Evolutionary conservation across 2,329 filamentous ascomycete species (phyloP).

Genomic region (Sordariomycetes sp.): DNA sequence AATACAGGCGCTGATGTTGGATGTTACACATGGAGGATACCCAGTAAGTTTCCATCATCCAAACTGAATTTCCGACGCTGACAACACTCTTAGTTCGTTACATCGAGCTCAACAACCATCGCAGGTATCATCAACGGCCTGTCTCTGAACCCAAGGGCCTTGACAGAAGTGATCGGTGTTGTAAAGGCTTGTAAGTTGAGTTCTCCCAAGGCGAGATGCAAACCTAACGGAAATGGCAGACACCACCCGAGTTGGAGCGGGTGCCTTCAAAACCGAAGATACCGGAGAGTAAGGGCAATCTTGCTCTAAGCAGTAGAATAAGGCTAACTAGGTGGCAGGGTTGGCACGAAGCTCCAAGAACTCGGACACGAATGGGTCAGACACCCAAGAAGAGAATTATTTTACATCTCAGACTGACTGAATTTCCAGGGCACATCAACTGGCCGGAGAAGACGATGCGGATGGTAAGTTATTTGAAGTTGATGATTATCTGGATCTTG

Average conservation of each 20-base stretch:
- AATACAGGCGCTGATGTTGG: slow-evolving; percentile 47
- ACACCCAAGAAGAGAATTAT: background rate
- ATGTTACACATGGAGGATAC: slow-evolving; percentile 42
- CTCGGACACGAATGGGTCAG: slow-evolving; percentile 31
- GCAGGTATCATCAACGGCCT: slow-evolving; percentile 54
- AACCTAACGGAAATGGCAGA: slow-evolving; percentile 21
- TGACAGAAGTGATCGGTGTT: slow-evolving; percentile 53
- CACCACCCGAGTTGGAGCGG: slow-evolving; percentile 52
- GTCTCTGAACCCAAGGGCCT: slow-evolving; percentile 49
- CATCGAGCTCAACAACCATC: slow-evolving; percentile 37
- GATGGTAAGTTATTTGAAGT: slow-evolving; percentile 27
- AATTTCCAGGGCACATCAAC: slow-evolving; percentile 33
- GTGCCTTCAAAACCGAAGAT: slow-evolving; percentile 60
- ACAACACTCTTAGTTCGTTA: slow-evolving; percentile 1
- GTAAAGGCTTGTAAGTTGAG: slow-evolving; percentile 42
- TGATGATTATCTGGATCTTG: background rate
- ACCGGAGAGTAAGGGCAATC: slow-evolving; percentile 21
- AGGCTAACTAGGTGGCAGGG: slow-evolving; percentile 13
- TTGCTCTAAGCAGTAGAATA: slow-evolving; percentile 8
- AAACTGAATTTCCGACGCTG: background rate
- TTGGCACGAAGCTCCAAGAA: slow-evolving; percentile 35
- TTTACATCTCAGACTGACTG: slow-evolving; percentile 10
- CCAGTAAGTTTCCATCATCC: background rate
- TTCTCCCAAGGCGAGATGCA: background rate
- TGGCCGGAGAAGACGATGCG: slow-evolving; percentile 50